Evolutionary conservation across 352 stramenopile genomes (phyloP), one percentile per base, ranked within the genome.

Genomic region (Phytophthora hybrid): DNA sequence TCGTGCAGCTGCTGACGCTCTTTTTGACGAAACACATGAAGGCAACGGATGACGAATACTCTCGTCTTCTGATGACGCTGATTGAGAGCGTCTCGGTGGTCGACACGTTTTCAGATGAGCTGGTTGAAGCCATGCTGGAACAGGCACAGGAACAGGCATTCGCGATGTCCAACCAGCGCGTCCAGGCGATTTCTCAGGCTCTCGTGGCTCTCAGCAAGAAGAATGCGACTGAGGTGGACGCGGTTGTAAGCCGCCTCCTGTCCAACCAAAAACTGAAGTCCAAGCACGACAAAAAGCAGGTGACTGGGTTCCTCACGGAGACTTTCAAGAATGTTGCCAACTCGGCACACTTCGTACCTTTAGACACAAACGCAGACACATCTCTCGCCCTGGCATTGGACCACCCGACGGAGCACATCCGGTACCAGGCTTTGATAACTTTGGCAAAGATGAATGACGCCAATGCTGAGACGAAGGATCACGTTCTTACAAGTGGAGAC

Each of bases 321-420:
- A 93, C 89, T 29, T 94, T 95, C 66, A 73, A 83, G 19, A 85
- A 86, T 44, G 77, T 95, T 8, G 78, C 89, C 4, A 93, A 93
- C 68, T 94, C 89, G 57, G 85, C 89, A 9, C 87, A 93, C 63
- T 95, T 94, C 71, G 66, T 95, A 58, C 85, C 87, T 13, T 86
- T 81, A 1, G 78, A 71, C 32, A 79, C 76, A 5, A 80, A 92
- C 55, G 84, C 84, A n/a, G 89, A 82, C 63, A 95, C 87, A 31
- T 95, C 89, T 7, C 64, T 97, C 7, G 81, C 89, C 5, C 76
- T 95, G 5, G 88, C 90, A 13, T 69, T 97, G 16, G 90, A 97
- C 64, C 89, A 95, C 59, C 83, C 88, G 52, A 94, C 78, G 9
- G 88, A 91, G 58, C 71, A 82, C 65, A 93, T 87, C 32, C 88